phyloP scores from a whole-genome alignment of 495 filamentous ascomycete species.

The Lophiostoma macrostomum region DNA sequence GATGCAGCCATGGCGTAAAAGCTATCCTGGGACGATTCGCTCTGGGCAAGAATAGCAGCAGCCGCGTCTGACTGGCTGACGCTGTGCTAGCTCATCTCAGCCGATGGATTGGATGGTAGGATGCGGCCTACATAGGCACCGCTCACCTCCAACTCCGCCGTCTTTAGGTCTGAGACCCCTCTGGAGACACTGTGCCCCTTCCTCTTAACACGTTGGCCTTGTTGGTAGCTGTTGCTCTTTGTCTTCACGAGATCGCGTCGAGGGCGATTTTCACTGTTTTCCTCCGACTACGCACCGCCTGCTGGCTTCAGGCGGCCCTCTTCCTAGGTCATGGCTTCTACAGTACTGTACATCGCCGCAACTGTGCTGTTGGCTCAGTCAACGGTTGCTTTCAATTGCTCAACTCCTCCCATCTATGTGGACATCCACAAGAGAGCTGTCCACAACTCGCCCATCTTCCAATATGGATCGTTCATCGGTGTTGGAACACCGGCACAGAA shows the following conservation, averaged over 20 bases:
- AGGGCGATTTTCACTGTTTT: neutral
- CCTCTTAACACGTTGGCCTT: slow-evolving; percentile 10
- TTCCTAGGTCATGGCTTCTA: slow-evolving; percentile 20
- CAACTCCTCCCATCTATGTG: slow-evolving; percentile 39
- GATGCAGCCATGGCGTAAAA: neutral
- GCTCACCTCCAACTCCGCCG: slow-evolving; percentile 19
- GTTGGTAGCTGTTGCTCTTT: slow-evolving; percentile 1
- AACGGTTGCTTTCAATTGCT: slow-evolving; percentile 37
- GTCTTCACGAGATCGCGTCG: neutral
- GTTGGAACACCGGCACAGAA: slow-evolving; percentile 38
- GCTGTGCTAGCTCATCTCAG: slow-evolving; percentile 10
- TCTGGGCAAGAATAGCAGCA: slow-evolving; percentile 27
- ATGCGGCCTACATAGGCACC: slow-evolving; percentile 29
- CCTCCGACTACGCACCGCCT: neutral
- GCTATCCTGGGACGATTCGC: neutral
- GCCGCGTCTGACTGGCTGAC: slow-evolving; percentile 25
- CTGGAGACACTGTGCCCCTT: slow-evolving; percentile 26
- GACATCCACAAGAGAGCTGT: slow-evolving; percentile 39
- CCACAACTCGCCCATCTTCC: slow-evolving; percentile 28
- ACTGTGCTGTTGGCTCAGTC: slow-evolving; percentile 35
- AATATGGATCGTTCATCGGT: slow-evolving; percentile 40
- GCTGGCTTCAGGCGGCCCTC: slow-evolving; percentile 18
- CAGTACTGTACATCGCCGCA: slow-evolving; percentile 28
- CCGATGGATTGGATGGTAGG: slow-evolving; percentile 1
- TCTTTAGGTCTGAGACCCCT: slow-evolving; percentile 19